Evolutionary conservation across 148 eudicot species (phyloP).

Genomic region (Rhododendron vialii): DNA sequence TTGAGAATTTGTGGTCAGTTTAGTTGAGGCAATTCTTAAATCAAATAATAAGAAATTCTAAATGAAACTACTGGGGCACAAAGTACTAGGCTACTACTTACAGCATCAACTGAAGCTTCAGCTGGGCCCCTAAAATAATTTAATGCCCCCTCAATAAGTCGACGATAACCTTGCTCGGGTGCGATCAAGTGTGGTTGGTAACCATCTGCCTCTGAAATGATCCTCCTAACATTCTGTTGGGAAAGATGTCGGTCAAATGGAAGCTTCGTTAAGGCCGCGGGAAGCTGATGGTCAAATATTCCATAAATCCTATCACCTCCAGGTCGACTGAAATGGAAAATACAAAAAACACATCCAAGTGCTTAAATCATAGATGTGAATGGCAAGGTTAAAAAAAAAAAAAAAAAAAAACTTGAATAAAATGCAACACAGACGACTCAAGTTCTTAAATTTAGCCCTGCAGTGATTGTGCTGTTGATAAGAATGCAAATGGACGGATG

Average conservation of each 20-base stretch:
- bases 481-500: background rate
- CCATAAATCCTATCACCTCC: conserved; percentile 74
- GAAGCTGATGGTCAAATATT: conserved; percentile 73
- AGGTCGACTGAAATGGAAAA: conserved; percentile 50
- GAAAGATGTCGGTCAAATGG: conserved; percentile 71
- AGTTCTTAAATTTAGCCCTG: background rate
- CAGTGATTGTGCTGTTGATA: background rate
- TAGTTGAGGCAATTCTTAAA: background rate
- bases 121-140: conserved; percentile 64
- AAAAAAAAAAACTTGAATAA: background rate
- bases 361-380: background rate
- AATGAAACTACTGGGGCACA: background rate
- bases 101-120: conserved; percentile 76
- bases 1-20: conserved; percentile 1
- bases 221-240: conserved; percentile 50
- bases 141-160: conserved; percentile 64
- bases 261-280: conserved; percentile 65
- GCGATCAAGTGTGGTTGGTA: conserved; percentile 78
- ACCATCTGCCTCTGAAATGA: conserved; percentile 68
- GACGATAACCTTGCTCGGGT: conserved; percentile 72
- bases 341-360: background rate
- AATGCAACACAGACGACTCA: background rate
- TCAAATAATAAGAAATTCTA: background rate
- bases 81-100: conserved; percentile 22
- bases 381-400: background rate